Base-by-base conservation (phyloP, 2,329 filamentous ascomycete genomes). In the Monosporascus cannonballus region DNA sequence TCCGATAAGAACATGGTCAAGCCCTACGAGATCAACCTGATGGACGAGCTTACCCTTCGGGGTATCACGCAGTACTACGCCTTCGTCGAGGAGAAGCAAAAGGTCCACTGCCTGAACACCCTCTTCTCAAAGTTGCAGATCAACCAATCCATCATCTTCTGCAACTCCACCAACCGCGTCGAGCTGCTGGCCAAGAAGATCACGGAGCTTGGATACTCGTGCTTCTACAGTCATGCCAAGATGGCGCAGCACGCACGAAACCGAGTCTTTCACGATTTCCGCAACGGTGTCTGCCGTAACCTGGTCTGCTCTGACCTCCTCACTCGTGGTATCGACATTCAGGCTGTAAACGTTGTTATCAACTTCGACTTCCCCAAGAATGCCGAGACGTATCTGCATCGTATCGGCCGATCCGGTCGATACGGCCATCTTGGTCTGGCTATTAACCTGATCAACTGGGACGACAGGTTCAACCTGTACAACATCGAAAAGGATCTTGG, bases 301-400 rank as follows among this genome's bases (percentile, higher is more conserved):
- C 84, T 99, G 38, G 94, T 99, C 58, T 99, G 94, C 74, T 99
- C 95, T 2, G 94, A 99, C 74, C 80, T 99, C 39, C 82, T 99
- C 59, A 99, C 94, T 58, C 92, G 94, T 74, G 94, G 94, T 84
- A 99, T 99, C 66, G 94, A 99, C 74, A 99, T 99, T 60, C 94
- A 99, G 73, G 94, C 94, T 51, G 94, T 99, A 67, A 99, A 99
- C 64, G 94, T 99, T 51, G 94, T 99, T 69, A 99, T 99, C 83
- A 99, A 99, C 77, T 99, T 99, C 67, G 94, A 99, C 67, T 99
- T 99, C 71, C 94, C 94, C 51, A 99, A 99, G 77, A 99, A 99
- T 66, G 95, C 94, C 17, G 94, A 99, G 75, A 99, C 94, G 0
- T 99, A 99, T 69, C 85, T 99, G 53, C 94, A 99, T 75, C 90